A percentile compares a stretch with the other conserved stretches of the same genome.
These are phyloP conservation scores for Luffa aegyptiaca DNA, from an alignment of 306 rosid genomes.

Conservation along the genomic window DNA sequence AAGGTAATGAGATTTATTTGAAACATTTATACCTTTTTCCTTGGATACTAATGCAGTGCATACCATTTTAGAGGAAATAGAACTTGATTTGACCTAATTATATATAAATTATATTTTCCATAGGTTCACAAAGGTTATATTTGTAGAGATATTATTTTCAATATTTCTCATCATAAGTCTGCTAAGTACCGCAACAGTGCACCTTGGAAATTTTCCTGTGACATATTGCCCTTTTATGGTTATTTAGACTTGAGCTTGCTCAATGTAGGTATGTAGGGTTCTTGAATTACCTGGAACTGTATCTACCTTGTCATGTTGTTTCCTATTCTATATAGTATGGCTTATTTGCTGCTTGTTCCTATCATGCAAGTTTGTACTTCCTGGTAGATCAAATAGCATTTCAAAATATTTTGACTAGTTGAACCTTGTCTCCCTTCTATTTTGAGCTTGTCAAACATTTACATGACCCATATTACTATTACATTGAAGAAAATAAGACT, in stretches of 20 bases:
- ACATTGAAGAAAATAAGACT: not conserved
- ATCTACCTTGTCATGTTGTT: too few species aligned
- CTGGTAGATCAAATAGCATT: not conserved
- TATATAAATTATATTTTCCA: not conserved
- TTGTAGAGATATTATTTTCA: not conserved
- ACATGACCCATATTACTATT: not conserved
- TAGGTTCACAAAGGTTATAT: not conserved
- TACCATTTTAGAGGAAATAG: not conserved
- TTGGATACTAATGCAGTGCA: not conserved
- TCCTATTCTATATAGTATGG: too few species aligned
- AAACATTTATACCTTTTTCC: not conserved
- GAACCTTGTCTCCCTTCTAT: not conserved
- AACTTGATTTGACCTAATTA: not conserved
- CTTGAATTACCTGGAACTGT: too few species aligned
- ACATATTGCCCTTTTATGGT: too few species aligned
- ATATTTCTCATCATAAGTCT: not conserved
- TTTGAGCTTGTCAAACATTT: not conserved
- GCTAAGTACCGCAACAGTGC: too few species aligned
- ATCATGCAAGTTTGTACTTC: too few species aligned
- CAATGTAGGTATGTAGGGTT: too few species aligned
- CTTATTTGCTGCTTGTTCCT: too few species aligned
- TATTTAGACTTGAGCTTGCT: too few species aligned
- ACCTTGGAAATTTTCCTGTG: too few species aligned
- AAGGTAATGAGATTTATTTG: constrained; percentile 41
- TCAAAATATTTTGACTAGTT: not conserved